A percentile compares a stretch with the other conserved stretches of the same genome.
phyloP scores from a whole-genome alignment of 768 basidiomycete genomes.

The Leccinum disarticulatum region DNA sequence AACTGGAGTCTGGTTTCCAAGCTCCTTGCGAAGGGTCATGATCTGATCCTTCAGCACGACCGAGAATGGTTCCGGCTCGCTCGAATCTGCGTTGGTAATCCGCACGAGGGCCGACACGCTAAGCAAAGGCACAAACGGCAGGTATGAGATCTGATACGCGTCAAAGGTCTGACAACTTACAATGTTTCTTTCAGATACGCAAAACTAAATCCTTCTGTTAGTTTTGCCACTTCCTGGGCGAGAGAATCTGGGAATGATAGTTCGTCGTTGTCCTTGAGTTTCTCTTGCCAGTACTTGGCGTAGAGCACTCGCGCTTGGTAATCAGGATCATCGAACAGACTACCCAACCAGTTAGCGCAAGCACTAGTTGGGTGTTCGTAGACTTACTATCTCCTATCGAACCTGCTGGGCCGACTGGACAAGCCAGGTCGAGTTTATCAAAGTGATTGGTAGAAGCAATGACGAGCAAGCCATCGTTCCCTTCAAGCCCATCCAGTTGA shows the following conservation, averaged over 20 bases:
- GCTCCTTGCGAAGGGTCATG: slow-evolving; percentile 59
- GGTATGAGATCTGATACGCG: not conserved
- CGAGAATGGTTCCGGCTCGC: slow-evolving; percentile 51
- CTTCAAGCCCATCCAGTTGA: slow-evolving; percentile 76
- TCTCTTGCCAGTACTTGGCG: slow-evolving; percentile 77
- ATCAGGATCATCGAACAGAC: slow-evolving; percentile 72
- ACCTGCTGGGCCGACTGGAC: slow-evolving; percentile 76
- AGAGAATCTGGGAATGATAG: slow-evolving; percentile 69
- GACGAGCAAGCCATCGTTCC: slow-evolving; percentile 77
- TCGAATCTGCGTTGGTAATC: slow-evolving; percentile 51
- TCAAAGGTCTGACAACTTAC: slow-evolving; percentile 43
- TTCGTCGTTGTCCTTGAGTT: slow-evolving; percentile 59
- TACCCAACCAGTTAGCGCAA: slow-evolving; percentile 25
- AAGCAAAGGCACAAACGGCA: not conserved
- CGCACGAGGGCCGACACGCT: slow-evolving; percentile 76
- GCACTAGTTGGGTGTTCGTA: not conserved
- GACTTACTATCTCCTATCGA: slow-evolving; percentile 83
- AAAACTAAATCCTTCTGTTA: slow-evolving; percentile 74
- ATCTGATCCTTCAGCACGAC: slow-evolving; percentile 57
- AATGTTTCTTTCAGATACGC: slow-evolving; percentile 90
- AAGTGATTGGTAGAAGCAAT: slow-evolving; percentile 85
- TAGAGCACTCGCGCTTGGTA: slow-evolving; percentile 65
- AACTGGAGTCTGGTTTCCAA: slow-evolving; percentile 44
- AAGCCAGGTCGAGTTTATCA: slow-evolving; percentile 74
- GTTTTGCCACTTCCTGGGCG: slow-evolving; percentile 54